phyloP scores from a whole-genome alignment of 345 rosid species.

The Litchi chinensis region DNA sequence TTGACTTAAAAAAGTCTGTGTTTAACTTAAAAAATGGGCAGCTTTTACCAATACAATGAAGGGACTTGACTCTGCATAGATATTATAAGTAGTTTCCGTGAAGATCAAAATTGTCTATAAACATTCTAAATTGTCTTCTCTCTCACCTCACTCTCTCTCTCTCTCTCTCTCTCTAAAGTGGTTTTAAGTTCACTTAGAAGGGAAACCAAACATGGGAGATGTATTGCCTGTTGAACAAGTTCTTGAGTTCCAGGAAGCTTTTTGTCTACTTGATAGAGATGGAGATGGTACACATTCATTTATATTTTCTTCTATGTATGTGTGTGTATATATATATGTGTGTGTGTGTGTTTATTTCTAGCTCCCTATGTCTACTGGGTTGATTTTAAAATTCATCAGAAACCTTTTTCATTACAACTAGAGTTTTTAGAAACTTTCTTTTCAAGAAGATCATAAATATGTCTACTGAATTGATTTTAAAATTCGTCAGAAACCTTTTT shows the following conservation, averaged over 20 bases:
- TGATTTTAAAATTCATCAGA: not conserved
- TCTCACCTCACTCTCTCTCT: too few species aligned
- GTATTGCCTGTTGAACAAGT: conserved; percentile 51
- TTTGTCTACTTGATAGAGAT: conserved; percentile 73
- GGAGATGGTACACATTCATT: conserved; percentile 61
- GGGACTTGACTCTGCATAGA: not conserved
- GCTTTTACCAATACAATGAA: not conserved
- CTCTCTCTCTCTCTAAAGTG: not conserved
- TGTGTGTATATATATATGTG: too few species aligned
- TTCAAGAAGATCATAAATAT: too few species aligned
- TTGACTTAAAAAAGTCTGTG: not conserved
- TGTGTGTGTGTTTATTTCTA: too few species aligned
- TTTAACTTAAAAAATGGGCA: not conserved
- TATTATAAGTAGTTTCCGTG: not conserved
- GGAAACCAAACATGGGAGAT: conserved; percentile 24
- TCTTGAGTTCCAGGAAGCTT: conserved; percentile 63
- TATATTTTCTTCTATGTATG: not conserved
- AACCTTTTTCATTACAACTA: not conserved
- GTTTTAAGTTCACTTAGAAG: not conserved
- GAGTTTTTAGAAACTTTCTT: too few species aligned
- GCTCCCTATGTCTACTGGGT: not conserved
- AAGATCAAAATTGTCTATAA: not conserved
- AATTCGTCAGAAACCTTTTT: not conserved
- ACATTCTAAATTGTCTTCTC: not conserved
- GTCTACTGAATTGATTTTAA: not conserved